These are phyloP conservation scores for Lasiodiplodia sp. DNA, from an alignment of 2,329 filamentous ascomycete species.

Conservation along the genomic window DNA sequence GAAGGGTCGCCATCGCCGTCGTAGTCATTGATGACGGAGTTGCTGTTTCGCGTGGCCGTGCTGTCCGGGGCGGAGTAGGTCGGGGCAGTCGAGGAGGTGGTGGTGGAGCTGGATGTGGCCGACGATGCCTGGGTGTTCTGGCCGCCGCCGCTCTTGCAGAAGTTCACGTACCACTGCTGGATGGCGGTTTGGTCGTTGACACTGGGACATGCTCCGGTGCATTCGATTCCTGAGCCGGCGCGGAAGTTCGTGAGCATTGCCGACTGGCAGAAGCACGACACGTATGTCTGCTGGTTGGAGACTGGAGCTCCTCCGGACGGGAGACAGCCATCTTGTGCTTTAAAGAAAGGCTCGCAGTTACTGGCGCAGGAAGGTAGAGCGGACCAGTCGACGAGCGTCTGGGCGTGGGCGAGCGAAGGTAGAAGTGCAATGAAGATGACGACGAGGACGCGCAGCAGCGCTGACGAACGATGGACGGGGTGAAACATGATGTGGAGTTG, in stretches of 20 bases:
- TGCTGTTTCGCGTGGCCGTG: constrained; percentile 34
- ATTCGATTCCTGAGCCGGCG: constrained; percentile 58
- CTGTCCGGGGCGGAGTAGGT: neutral
- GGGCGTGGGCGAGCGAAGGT: constrained; percentile 4
- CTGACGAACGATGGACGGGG: constrained; percentile 16
- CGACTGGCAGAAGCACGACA: constrained; percentile 77
- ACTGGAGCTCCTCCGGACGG: constrained; percentile 63
- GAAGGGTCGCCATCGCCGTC: constrained; percentile 36
- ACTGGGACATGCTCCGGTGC: constrained; percentile 65
- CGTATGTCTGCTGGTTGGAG: constrained; percentile 62
- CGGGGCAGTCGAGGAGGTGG: constrained; percentile 31
- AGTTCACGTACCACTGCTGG: constrained; percentile 73
- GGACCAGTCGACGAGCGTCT: constrained; percentile 36
- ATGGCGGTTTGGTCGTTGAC: constrained; percentile 64
- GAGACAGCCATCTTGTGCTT: constrained; percentile 74
- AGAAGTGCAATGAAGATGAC: neutral
- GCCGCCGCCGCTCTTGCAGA: constrained; percentile 57
- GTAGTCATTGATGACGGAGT: constrained; percentile 36
- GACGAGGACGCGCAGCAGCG: constrained; percentile 9
- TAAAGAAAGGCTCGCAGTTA: constrained; percentile 42
- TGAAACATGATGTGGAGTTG: constrained; percentile 24
- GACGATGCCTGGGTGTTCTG: constrained; percentile 34
- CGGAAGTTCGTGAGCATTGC: constrained; percentile 63
- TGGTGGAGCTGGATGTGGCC: constrained; percentile 40
- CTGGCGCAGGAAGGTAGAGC: constrained; percentile 47